Evolutionary conservation across 2,329 filamentous ascomycete species (phyloP).

Genomic region (Phyllosticta capitalensis): DNA sequence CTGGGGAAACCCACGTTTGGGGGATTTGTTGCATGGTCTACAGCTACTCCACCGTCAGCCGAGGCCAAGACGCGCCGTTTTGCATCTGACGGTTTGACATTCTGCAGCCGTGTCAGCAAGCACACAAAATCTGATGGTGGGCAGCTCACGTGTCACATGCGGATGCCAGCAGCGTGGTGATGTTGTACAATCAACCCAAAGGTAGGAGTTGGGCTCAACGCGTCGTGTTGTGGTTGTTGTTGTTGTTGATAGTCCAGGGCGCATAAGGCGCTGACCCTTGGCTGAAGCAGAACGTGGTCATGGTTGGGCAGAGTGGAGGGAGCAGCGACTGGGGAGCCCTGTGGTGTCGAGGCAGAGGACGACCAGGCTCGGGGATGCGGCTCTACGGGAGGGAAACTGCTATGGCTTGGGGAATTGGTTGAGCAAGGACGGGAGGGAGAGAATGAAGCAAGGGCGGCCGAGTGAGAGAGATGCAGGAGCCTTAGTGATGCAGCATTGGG

Average conservation of each 20-base stretch:
- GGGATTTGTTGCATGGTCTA: background rate
- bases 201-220: background rate
- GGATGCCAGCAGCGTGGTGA: background rate
- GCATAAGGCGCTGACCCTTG: background rate
- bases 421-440: background rate
- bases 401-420: background rate
- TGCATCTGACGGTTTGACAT: background rate
- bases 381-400: background rate
- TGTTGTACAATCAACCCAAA: too few relatives aligned
- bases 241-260: background rate
- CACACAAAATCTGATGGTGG: background rate
- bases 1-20: too few relatives aligned
- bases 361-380: background rate
- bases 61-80: background rate
- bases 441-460: background rate
- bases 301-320: background rate
- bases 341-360: too few relatives aligned
- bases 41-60: background rate
- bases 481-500: background rate
- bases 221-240: too few relatives aligned
- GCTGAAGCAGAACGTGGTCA: background rate
- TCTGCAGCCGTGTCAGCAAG: background rate
- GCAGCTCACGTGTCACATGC: background rate
- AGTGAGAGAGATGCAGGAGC: too few relatives aligned
- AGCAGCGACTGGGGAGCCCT: background rate